phyloP scores from a whole-genome alignment of 495 filamentous ascomycete species.

The Chaetomium tenue region DNA sequence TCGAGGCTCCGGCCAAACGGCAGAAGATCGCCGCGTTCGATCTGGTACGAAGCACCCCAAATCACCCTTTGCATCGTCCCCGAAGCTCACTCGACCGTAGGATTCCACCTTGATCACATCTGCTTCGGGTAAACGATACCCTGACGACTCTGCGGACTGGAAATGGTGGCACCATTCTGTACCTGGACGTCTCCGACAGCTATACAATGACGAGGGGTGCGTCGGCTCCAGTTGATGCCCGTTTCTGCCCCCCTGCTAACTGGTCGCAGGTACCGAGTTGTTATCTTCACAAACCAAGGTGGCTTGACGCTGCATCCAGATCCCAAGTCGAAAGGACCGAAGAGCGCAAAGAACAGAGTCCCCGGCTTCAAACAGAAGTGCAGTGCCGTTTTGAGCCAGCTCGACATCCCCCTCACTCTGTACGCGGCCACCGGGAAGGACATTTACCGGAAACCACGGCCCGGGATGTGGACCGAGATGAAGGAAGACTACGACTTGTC shows the following conservation, averaged over 20 bases:
- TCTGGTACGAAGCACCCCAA: constrained; percentile 53
- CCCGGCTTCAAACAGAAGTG: constrained; percentile 77
- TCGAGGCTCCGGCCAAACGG: constrained; percentile 36
- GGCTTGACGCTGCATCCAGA: constrained; percentile 72
- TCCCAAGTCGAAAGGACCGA: constrained; percentile 60
- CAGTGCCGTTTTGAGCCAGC: constrained; percentile 61
- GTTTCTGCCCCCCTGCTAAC: not conserved
- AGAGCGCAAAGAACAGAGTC: constrained; percentile 60
- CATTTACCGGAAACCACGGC: constrained; percentile 78
- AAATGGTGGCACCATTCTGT: constrained; percentile 87
- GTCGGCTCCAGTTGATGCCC: not conserved
- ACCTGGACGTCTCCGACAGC: constrained; percentile 58
- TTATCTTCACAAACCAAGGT: constrained; percentile 85
- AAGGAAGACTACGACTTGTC: constrained; percentile 69
- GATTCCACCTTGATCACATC: constrained; percentile 85
- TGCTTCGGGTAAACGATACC: constrained; percentile 75
- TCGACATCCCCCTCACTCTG: constrained; percentile 74
- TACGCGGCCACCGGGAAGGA: constrained; percentile 85
- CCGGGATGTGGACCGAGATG: constrained; percentile 87
- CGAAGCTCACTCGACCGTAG: constrained; percentile 40
- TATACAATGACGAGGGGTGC: constrained; percentile 68
- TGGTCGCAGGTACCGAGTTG: constrained; percentile 62
- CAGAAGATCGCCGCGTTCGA: constrained; percentile 86
- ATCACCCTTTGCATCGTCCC: not conserved
- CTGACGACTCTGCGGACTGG: constrained; percentile 74